These are phyloP conservation scores for Gastrodia elata DNA, from an alignment of 106 monocot genomes.

Conservation along the genomic window DNA sequence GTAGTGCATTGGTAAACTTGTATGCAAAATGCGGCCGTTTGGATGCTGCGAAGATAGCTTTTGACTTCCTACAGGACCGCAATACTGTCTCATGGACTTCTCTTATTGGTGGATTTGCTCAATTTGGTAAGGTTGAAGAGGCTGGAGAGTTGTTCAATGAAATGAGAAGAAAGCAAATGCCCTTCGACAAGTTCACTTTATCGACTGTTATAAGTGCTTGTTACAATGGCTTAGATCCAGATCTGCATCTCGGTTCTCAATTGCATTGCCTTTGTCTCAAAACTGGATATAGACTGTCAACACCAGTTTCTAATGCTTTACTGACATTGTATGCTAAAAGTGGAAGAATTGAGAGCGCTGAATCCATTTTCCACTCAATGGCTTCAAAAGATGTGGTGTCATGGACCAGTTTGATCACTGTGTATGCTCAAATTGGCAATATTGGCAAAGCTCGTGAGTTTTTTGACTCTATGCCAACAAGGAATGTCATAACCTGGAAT, in stretches of 20 bases:
- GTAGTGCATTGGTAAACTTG: conserved; percentile 70
- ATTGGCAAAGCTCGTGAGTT: conserved; percentile 35
- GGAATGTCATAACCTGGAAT: conserved; percentile 87
- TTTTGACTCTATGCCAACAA: conserved; percentile 49
- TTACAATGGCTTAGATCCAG: conserved; percentile 25
- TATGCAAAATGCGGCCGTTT: conserved; percentile 72
- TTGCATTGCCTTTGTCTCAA: conserved; percentile 51
- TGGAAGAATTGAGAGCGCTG: conserved; percentile 40
- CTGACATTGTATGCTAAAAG: conserved; percentile 67
- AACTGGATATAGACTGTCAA: conserved; percentile 31
- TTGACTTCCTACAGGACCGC: conserved; percentile 27
- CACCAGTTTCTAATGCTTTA: conserved; percentile 78
- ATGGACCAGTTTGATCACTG: conserved; percentile 87
- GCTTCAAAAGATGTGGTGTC: conserved; percentile 61
- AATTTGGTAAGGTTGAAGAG: conserved; percentile 35
- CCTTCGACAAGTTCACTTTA: conserved; percentile 52
- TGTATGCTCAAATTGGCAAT: conserved; percentile 62
- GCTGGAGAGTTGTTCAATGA: conserved; percentile 52
- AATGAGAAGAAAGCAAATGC: conserved; percentile 43
- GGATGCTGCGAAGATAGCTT: conserved; percentile 47
- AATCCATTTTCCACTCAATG: conserved; percentile 59
- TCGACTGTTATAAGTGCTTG: conserved; percentile 62
- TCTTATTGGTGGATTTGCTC: conserved; percentile 53
- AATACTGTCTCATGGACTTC: conserved; percentile 69
- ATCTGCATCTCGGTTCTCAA: conserved; percentile 35